Conservation (phyloP, 2,329 filamentous ascomycete species). For the Apiospora rasikravindrae region DNA sequence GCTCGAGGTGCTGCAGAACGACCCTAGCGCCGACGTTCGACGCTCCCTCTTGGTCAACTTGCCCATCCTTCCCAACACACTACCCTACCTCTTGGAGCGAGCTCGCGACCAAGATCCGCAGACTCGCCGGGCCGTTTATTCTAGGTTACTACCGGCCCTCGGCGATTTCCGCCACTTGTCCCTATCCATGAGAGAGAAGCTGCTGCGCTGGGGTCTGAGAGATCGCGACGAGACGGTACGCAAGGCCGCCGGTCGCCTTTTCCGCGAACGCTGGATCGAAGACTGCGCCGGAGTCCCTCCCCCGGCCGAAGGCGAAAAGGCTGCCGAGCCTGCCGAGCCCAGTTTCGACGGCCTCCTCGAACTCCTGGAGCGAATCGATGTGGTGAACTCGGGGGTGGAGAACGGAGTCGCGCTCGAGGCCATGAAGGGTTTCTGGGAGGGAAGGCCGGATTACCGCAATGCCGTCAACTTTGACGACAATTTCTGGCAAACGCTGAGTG, state of each 20-base stretch:
- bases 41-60: constrained; percentile 88
- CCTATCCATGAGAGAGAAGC: constrained; percentile 91
- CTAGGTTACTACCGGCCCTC: constrained; percentile 81
- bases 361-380: constrained; percentile 90
- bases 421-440: constrained; percentile 96
- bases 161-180: constrained; percentile 95
- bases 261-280: constrained; percentile 97
- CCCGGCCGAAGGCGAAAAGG: constrained; percentile 61
- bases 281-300: constrained; percentile 78
- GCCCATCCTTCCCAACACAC: constrained; percentile 80
- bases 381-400: constrained; percentile 87
- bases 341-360: constrained; percentile 86
- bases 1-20: constrained; percentile 87
- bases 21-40: constrained; percentile 91
- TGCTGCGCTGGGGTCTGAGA: constrained; percentile 90
- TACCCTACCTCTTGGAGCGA: constrained; percentile 87
- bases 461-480: constrained; percentile 72
- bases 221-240: constrained; percentile 94
- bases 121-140: constrained; percentile 85
- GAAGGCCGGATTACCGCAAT: constrained; percentile 81
- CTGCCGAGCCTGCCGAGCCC: constrained; percentile 63
- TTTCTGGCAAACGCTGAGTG: constrained; percentile 81
- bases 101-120: constrained; percentile 86
- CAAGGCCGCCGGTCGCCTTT: constrained; percentile 87
- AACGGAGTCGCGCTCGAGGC: constrained; percentile 90